These are phyloP conservation scores for Salvia sclarea DNA, from an alignment of 305 asterid species.

Conservation along the genomic window DNA sequence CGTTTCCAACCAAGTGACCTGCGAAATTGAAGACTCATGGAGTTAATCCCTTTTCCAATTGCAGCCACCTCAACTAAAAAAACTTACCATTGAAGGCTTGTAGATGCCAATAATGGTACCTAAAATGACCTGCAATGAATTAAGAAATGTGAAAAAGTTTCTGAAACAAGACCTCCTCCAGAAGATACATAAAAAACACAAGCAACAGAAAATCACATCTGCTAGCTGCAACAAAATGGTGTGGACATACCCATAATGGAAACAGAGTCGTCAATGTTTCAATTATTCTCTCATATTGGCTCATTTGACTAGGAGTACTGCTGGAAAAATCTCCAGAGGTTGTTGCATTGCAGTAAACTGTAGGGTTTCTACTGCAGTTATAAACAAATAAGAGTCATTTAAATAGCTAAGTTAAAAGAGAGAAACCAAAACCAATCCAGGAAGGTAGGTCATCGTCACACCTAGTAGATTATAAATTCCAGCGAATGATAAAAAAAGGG, in stretches of 20 bases:
- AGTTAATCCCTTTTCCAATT: slow-evolving; percentile 29
- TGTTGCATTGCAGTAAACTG: slow-evolving; percentile 62
- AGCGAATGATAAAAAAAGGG: not conserved
- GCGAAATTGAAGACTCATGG: slow-evolving; percentile 32
- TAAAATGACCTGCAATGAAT: slow-evolving; percentile 70
- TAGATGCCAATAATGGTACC: slow-evolving; percentile 92
- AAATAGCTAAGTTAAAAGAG: not conserved
- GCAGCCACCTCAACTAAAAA: slow-evolving; percentile 29
- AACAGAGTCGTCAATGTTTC: slow-evolving; percentile 92
- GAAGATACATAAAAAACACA: slow-evolving; percentile 4
- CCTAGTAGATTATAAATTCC: slow-evolving; percentile 13
- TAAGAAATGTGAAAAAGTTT: slow-evolving; percentile 17
- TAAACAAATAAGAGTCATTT: slow-evolving; percentile 6
- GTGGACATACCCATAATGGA: slow-evolving; percentile 83
- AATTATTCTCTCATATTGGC: slow-evolving; percentile 78
- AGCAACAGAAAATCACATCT: slow-evolving; percentile 21
- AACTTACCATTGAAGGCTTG: slow-evolving; percentile 81
- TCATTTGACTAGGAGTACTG: slow-evolving; percentile 56
- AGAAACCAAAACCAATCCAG: not conserved
- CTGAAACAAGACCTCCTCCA: slow-evolving; percentile 7
- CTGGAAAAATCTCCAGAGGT: slow-evolving; percentile 73
- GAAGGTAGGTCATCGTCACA: not conserved
- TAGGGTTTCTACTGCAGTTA: slow-evolving; percentile 44
- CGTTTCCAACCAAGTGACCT: slow-evolving; percentile 96
- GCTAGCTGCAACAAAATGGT: slow-evolving; percentile 26